Percentiles rank a stretch among this genome's conserved stretches.
Conservation (phyloP, 139 green algal species). For the Yamagishiella unicocca region DNA sequence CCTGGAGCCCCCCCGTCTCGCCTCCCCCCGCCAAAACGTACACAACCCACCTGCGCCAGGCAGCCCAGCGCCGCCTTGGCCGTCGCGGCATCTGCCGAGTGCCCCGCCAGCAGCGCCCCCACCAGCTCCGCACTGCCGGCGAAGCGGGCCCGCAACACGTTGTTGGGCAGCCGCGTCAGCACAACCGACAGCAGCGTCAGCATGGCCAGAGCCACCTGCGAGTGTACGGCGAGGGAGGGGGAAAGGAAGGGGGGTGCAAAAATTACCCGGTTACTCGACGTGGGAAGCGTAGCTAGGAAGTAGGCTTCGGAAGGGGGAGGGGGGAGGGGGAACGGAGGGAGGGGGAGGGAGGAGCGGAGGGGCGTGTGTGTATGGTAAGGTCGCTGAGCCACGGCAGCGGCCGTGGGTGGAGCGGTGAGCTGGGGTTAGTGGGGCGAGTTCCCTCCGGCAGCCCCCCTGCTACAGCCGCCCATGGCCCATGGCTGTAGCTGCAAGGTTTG, state of each 20-base stretch:
- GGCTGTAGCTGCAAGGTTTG: no score
- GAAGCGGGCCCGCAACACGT: conserved; percentile 76
- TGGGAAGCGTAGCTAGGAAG: no score
- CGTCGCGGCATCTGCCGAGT: conserved; percentile 59
- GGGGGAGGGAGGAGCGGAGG: not conserved
- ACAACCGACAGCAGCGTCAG: conserved; percentile 71
- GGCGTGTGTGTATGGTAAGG: not conserved
- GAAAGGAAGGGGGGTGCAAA: no score
- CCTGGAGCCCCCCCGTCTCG: no score
- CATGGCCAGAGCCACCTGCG: conserved; percentile 76
- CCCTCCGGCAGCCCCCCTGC: no score
- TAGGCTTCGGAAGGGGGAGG: no score
- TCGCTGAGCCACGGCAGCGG: not conserved
- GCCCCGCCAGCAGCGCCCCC: conserved; percentile 56
- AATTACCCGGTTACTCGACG: no score
- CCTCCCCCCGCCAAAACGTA: no score
- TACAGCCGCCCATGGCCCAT: no score
- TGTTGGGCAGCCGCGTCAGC: conserved; percentile 69
- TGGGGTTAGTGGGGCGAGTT: no score
- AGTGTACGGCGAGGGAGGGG: not conserved
- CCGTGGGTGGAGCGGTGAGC: not conserved
- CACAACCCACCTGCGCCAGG: conserved; percentile 62
- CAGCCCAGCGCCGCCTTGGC: conserved; percentile 70
- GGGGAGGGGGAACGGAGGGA: not conserved
- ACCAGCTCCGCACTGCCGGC: conserved; percentile 60